phyloP scores from a whole-genome alignment of 352 stramenopile species.

The Pilasporangium apinafurcum region DNA sequence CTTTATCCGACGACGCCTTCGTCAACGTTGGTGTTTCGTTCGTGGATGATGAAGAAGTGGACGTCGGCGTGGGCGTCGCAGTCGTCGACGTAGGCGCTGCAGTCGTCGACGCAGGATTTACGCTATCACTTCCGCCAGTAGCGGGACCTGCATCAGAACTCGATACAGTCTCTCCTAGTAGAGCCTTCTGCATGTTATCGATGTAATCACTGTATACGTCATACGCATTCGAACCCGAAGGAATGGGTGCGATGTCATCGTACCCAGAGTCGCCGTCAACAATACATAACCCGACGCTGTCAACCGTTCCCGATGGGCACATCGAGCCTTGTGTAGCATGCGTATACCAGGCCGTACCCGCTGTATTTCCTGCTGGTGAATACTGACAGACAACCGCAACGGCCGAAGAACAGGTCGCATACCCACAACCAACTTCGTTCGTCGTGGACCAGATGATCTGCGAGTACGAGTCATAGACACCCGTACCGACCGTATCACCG shows the following conservation, averaged over 20 bases:
- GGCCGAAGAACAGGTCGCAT: conserved; percentile 25
- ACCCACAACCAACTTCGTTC: conserved; percentile 56
- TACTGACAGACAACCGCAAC: conserved; percentile 61
- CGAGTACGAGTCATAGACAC: conserved; percentile 71
- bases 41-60: not conserved
- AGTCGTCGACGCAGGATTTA: conserved; percentile 4
- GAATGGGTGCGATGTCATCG: conserved; percentile 45
- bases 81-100: not conserved
- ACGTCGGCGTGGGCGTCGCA: not conserved
- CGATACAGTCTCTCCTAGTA: conserved; percentile 24
- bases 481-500: conserved; percentile 40
- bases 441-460: conserved; percentile 65
- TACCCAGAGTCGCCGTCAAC: conserved; percentile 38
- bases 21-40: not conserved
- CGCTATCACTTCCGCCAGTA: conserved; percentile 3
- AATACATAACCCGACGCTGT: conserved; percentile 37
- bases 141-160: conserved; percentile 13
- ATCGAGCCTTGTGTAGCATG: conserved; percentile 35
- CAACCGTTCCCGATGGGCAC: conserved; percentile 44
- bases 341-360: conserved; percentile 47
- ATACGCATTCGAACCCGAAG: conserved; percentile 46
- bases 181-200: conserved; percentile 35
- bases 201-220: conserved; percentile 54
- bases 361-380: conserved; percentile 43
- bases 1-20: no score